Evolutionary conservation across 2,329 filamentous ascomycete species (phyloP).

Genomic region (Aspergillus hortae): DNA sequence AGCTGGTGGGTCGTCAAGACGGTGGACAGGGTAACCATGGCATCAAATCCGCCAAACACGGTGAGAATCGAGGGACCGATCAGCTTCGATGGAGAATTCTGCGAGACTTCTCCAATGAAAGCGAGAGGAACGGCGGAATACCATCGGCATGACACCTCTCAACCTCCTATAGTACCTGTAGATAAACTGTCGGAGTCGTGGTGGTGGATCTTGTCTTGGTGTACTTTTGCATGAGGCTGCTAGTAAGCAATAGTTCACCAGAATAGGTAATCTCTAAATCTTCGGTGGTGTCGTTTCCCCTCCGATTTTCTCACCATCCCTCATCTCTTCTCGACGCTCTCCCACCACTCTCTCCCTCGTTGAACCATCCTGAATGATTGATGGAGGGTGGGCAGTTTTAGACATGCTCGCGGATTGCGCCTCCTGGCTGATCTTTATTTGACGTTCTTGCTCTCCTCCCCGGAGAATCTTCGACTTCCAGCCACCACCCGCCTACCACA

Average conservation of each 20-base stretch:
- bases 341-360: no score
- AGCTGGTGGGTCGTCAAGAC: neutral
- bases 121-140: neutral
- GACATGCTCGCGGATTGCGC: neutral
- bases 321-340: neutral
- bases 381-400: neutral
- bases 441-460: slow-evolving; percentile 19
- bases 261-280: neutral
- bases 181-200: neutral
- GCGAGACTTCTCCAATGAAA: no score
- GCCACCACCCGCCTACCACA: slow-evolving; percentile 13
- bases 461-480: slow-evolving; percentile 20
- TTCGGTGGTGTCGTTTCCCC: neutral
- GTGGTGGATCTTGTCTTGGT: neutral
- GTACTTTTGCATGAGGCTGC: neutral
- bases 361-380: no score
- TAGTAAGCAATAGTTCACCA: neutral
- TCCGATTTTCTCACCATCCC: neutral
- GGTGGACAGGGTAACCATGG: neutral
- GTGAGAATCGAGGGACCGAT: no score
- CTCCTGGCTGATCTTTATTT: neutral
- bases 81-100: no score
- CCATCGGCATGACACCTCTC: neutral
- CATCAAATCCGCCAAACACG: neutral
- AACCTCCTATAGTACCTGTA: neutral